These are phyloP conservation scores for Hypoxylon trugodes DNA, from an alignment of 495 filamentous ascomycete genomes.

Conservation along the genomic window DNA sequence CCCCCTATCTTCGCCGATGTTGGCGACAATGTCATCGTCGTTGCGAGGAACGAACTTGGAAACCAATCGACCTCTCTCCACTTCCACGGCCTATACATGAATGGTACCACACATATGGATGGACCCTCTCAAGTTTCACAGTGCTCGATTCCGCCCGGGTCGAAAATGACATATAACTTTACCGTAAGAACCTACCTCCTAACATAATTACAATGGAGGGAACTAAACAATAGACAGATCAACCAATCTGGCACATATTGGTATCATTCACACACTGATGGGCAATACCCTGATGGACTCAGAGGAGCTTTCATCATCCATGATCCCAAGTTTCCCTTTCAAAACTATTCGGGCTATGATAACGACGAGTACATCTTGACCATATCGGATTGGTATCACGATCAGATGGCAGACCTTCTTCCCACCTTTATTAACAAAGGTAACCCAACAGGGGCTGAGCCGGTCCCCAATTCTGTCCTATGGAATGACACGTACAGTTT, in stretches of 20 bases:
- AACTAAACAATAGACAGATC: slow-evolving; percentile 48
- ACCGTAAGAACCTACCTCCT: slow-evolving; percentile 58
- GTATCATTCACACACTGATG: slow-evolving; percentile 78
- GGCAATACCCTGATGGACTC: slow-evolving; percentile 80
- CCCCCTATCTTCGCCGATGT: slow-evolving; percentile 72
- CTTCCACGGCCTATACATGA: slow-evolving; percentile 80
- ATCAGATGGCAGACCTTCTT: slow-evolving; percentile 67
- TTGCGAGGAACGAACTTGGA: slow-evolving; percentile 75
- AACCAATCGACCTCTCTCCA: slow-evolving; percentile 76
- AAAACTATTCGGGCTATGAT: slow-evolving; percentile 56
- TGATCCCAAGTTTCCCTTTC: slow-evolving; percentile 68
- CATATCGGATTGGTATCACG: slow-evolving; percentile 73
- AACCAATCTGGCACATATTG: slow-evolving; percentile 81
- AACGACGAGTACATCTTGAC: slow-evolving; percentile 73
- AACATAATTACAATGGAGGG: not conserved
- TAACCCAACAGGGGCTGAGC: slow-evolving; percentile 70
- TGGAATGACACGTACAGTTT: slow-evolving; percentile 74
- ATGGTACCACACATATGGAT: slow-evolving; percentile 77
- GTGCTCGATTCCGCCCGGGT: slow-evolving; percentile 70
- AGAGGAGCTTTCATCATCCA: slow-evolving; percentile 76
- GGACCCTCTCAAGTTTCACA: slow-evolving; percentile 73
- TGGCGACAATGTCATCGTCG: slow-evolving; percentile 76
- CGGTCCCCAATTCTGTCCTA: slow-evolving; percentile 70
- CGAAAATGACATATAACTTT: slow-evolving; percentile 77
- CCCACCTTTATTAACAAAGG: slow-evolving; percentile 63